Percentiles rank a stretch among this genome's conserved stretches.
phyloP scores from a whole-genome alignment of 192 early-diverging fungal species.

The Dimargaris cristalligena region DNA sequence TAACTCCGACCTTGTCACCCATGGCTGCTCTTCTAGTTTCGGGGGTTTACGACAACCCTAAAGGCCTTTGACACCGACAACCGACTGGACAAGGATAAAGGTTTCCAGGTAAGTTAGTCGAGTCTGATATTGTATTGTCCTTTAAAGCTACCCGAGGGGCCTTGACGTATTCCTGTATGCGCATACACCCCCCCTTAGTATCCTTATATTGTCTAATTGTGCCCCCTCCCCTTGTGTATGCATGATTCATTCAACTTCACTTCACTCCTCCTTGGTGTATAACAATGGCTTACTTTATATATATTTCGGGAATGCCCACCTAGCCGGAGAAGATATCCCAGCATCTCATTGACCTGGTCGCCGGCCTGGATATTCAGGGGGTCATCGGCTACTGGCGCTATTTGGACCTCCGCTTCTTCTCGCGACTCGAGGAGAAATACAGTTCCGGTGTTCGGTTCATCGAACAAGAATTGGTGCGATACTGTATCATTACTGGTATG shows the following conservation, averaged over 20 bases:
- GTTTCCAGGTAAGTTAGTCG: conserved; percentile 36
- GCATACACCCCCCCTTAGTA: too few species aligned
- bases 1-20: conserved; percentile 1
- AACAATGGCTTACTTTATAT: too few species aligned
- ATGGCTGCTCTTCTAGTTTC: conserved; percentile 25
- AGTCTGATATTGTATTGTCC: too few species aligned
- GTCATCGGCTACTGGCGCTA: conserved; percentile 43
- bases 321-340: conserved; percentile 48
- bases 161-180: too few species aligned
- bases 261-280: too few species aligned
- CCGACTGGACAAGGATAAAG: conserved; percentile 36
- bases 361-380: conserved; percentile 29
- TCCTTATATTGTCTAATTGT: too few species aligned
- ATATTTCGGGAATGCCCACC: too few species aligned
- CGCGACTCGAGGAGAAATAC: conserved; percentile 37
- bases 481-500: conserved; percentile 42
- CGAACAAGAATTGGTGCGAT: conserved; percentile 36
- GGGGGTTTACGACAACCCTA: conserved; percentile 41
- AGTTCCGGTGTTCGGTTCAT: conserved; percentile 37
- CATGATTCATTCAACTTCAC: too few species aligned
- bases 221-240: too few species aligned
- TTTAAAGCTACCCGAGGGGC: too few species aligned
- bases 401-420: conserved; percentile 43
- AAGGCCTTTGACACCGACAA: conserved; percentile 36
- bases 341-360: conserved; percentile 30